These are phyloP conservation scores for Umbilicus rupestris DNA, from an alignment of 164 flowering plant species.

Conservation along the genomic window DNA sequence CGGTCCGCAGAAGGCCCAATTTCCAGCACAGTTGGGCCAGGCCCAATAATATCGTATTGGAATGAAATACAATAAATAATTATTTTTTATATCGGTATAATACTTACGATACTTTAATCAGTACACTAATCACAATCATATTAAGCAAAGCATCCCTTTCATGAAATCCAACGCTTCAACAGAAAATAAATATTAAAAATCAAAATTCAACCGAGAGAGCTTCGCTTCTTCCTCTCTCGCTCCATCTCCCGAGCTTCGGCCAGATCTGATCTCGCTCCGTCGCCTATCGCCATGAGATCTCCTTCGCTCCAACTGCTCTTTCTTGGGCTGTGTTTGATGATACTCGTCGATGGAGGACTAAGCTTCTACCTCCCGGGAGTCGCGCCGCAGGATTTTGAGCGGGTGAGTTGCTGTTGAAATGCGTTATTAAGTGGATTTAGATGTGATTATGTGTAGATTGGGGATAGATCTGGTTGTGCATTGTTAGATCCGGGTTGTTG, in stretches of 20 bases:
- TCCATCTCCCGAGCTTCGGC: background rate
- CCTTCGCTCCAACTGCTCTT: background rate
- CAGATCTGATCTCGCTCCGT: background rate
- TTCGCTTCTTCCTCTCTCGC: background rate
- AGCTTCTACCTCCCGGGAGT: constrained; percentile 7
- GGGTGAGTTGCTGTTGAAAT: background rate
- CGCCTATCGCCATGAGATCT: constrained; percentile 1
- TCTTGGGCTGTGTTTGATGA: background rate
- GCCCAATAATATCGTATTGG: too few relatives aligned
- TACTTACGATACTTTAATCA: too few relatives aligned
- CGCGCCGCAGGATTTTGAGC: constrained; percentile 4
- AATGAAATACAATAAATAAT: too few relatives aligned
- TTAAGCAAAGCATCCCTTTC: too few relatives aligned
- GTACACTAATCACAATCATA: too few relatives aligned
- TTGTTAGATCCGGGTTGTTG: background rate
- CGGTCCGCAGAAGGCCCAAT: too few relatives aligned
- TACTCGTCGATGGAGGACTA: background rate
- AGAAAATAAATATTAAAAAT: background rate
- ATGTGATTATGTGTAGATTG: background rate
- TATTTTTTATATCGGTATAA: too few relatives aligned
- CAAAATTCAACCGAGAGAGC: background rate
- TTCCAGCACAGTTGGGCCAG: too few relatives aligned
- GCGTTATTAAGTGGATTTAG: background rate
- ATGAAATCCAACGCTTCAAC: background rate
- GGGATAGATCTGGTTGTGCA: background rate